A percentile compares a stretch with the other conserved stretches of the same genome.
These are phyloP conservation scores for Solanum pennellii DNA, from an alignment of 257 asterid genomes.

Conservation along the genomic window DNA sequence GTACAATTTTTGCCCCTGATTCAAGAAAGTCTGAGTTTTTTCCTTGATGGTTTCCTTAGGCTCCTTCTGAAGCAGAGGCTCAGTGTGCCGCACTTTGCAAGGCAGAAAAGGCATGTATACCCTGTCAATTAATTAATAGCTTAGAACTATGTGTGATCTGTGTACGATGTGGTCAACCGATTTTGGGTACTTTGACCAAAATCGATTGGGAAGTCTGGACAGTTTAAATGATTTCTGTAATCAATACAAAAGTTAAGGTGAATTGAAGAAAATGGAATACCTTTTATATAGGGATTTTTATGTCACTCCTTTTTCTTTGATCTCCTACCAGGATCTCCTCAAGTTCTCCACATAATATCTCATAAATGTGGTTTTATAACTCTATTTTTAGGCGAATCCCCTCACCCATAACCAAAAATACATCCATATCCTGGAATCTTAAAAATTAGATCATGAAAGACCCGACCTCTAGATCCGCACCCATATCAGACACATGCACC, in stretches of 20 bases:
- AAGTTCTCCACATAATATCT: not conserved
- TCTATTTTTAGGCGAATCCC: not conserved
- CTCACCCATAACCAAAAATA: not conserved
- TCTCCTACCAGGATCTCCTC: not conserved
- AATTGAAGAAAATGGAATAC: not conserved
- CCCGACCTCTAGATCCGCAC: not conserved
- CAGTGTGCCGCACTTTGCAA: slow-evolving; percentile 91
- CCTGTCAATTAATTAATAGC: slow-evolving; percentile 8
- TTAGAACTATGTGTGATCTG: not conserved
- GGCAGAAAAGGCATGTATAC: slow-evolving; percentile 43
- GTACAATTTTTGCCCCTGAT: not conserved
- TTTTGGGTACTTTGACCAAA: not conserved
- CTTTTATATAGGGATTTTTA: not conserved
- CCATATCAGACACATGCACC: too few relatives aligned
- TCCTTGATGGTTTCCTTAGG: slow-evolving; percentile 32
- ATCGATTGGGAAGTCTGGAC: not conserved
- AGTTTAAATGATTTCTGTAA: not conserved
- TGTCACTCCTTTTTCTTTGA: not conserved
- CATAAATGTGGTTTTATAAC: not conserved
- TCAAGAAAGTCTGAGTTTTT: not conserved
- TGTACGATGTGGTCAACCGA: not conserved
- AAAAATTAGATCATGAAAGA: not conserved
- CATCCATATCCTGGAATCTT: not conserved
- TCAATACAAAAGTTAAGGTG: not conserved
- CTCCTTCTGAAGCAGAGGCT: slow-evolving; percentile 99